Conservation (phyloP, 768 basidiomycete genomes). For the Coprinopsis sp. region DNA sequence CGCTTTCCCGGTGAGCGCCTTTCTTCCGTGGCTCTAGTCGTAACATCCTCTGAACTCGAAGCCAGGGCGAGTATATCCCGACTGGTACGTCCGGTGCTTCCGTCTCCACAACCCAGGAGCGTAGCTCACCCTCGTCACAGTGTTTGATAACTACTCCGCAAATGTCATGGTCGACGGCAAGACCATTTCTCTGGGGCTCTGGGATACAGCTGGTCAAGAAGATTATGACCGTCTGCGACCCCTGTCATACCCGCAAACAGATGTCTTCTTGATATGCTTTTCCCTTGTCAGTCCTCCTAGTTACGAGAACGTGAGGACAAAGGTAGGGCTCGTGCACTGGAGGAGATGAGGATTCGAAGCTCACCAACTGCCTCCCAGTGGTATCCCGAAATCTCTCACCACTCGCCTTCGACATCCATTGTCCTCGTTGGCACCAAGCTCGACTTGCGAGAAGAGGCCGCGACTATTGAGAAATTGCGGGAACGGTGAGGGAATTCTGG, state of each 20-base stretch:
- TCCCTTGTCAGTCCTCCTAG: slow-evolving; percentile 96
- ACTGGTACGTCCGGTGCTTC: slow-evolving; percentile 53
- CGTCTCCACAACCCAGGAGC: slow-evolving; percentile 5
- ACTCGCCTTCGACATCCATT: slow-evolving; percentile 90
- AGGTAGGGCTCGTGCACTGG: slow-evolving; percentile 48
- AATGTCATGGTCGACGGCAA: slow-evolving; percentile 99
- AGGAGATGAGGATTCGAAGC: not conserved
- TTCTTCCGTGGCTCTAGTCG: slow-evolving; percentile 4
- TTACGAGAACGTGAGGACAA: slow-evolving; percentile 98
- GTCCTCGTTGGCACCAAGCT: slow-evolving; percentile 96
- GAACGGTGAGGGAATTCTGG: slow-evolving; percentile 61
- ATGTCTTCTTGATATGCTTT: slow-evolving; percentile 99
- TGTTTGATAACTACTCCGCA: slow-evolving; percentile 98
- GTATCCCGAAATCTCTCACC: slow-evolving; percentile 96
- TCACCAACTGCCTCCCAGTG: slow-evolving; percentile 49
- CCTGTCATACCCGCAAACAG: slow-evolving; percentile 97
- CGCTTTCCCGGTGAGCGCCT: slow-evolving; percentile 78
- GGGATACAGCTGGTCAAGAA: slow-evolving; percentile 99
- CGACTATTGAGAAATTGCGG: slow-evolving; percentile 87
- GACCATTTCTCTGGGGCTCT: slow-evolving; percentile 95
- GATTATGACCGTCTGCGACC: slow-evolving; percentile 98
- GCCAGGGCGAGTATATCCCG: slow-evolving; percentile 92
- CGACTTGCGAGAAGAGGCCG: slow-evolving; percentile 92
- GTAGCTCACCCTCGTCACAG: slow-evolving; percentile 34
- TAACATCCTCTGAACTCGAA: slow-evolving; percentile 18